Base-by-base conservation (phyloP, 148 eudicot genomes). In the Selenicereus undatus region DNA sequence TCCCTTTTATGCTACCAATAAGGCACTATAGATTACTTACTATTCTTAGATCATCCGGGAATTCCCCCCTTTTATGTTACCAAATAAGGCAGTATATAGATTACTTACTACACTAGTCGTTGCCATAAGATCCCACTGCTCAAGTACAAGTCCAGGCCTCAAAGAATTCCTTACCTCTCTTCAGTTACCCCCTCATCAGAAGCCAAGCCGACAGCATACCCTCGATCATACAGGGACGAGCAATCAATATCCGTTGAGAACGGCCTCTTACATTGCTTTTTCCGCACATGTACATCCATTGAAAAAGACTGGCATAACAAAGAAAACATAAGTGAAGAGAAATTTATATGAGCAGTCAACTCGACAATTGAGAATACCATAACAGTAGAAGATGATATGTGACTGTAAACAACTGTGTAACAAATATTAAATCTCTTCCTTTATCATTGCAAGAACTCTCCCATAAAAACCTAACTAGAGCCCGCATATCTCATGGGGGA, bases 161-260 rank as follows among this genome's bases (percentile, higher is more conserved):
- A 65, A 20, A 75, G 6, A 79, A 65, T 74, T 62, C 1, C 39
- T 76, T 80, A 87, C 89, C 85, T 82, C 42, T 78, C 78, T 36
- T 81, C 74, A 72, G 4, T 70, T 36, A 51, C 69, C 18, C 51
- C 86, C 5, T 76, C 85, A 64, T 78, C 87, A 80, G 83, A 75
- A 52, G 75, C 83, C 86, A 85, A 80, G 51, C 84, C 87, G 64
- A 82, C 70, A 71, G 85, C 84, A 87, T 78, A 88, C 39, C 75
- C 87, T 73, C 88, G 80, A 77, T 88, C 85, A 79, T 88, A 88
- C 76, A 88, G 13, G 12, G 88, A 82, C 35, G 81, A 56, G 76
- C 81, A 72, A 39, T 83, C 85, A 69, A 80, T 69, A 39, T 85
- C 81, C 75, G 75, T 17, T 51, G 78, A 50, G 29, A 74, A 29